Percentiles rank a stretch among this genome's conserved stretches.
phyloP scores from a whole-genome alignment of 2,329 filamentous ascomycete species.

The Myriosclerotinia scirpicola region DNA sequence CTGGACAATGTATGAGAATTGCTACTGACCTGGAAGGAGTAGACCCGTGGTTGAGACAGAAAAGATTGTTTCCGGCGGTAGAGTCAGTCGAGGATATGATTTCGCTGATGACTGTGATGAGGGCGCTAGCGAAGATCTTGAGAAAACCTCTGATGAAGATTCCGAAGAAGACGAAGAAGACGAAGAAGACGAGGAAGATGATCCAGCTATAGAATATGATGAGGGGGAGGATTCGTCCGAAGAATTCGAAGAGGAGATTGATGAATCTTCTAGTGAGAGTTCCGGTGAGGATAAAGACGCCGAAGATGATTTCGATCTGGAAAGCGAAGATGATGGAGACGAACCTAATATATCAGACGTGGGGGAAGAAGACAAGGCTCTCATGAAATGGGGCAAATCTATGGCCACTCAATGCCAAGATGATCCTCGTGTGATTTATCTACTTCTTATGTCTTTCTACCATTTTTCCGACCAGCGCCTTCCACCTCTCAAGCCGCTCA shows the following conservation, averaged over 20 bases:
- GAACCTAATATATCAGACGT: neutral
- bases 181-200: neutral
- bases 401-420: neutral
- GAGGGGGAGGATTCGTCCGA: neutral
- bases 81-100: neutral
- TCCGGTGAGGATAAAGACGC: neutral
- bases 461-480: neutral
- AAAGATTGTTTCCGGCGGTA: neutral
- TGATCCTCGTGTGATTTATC: neutral
- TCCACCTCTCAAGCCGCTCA: neutral
- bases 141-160: neutral
- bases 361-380: neutral
- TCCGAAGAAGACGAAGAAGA: neutral
- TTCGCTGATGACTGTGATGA: neutral
- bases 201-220: neutral
- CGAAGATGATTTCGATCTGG: neutral
- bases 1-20: neutral
- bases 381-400: neutral
- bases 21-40: neutral
- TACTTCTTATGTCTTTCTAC: constrained; percentile 11
- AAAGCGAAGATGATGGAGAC: neutral
- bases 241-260: neutral
- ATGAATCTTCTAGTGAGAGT: neutral
- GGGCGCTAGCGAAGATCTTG: neutral
- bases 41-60: neutral